Base-by-base conservation (phyloP, 1,284 basidiomycete species). In the Heterobasidion parviporum region DNA sequence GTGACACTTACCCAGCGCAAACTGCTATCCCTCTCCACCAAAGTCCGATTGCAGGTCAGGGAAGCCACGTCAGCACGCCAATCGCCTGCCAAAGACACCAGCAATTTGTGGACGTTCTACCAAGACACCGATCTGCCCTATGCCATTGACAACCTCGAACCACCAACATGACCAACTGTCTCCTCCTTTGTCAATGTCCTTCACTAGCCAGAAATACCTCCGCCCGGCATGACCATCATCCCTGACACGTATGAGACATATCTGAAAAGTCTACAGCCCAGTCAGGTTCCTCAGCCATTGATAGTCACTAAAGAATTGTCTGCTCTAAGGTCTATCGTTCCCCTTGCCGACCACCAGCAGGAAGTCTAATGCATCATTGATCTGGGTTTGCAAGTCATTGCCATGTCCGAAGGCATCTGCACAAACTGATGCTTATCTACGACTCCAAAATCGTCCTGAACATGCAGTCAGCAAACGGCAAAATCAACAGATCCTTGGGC, bases 401-500 rank as follows among this genome's bases (percentile, higher is more conserved):
- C 47, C 6, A 49, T 49, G 47, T 49, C 47, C 7, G 8, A 49
- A 16, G 47, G 26, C 7, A 14, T 49, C 14, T 49, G 18, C 47
- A 20, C 16, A 15, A 4, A 20, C 18, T 49, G 20, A 15, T 2
- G 1, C 18, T 49, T 1, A 20, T 26, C 5, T 49, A 49, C 26
- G 3, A 49, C 14, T 15, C 47, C 3, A 14, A 41, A 12, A 41
- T 41, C 6, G 4, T 41, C 12, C 38, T 41, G 3, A 41, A 41
- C 6, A 41, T 41, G 50, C 34, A 35, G n/a, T 61, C 58, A 15
- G 67, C 64, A 16, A 70, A 69, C 48, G 58, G 65, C 6, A 54
- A 53, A 1, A 41, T 64, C 15, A 59, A 67, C 53, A 38, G 48
- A 1, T 64, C 64, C 0, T 61, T 67, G 32, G 62, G 68, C 5